These are phyloP conservation scores for Pyrenophora seminiperda DNA, from an alignment of 2,329 filamentous ascomycete species.

Conservation along the genomic window DNA sequence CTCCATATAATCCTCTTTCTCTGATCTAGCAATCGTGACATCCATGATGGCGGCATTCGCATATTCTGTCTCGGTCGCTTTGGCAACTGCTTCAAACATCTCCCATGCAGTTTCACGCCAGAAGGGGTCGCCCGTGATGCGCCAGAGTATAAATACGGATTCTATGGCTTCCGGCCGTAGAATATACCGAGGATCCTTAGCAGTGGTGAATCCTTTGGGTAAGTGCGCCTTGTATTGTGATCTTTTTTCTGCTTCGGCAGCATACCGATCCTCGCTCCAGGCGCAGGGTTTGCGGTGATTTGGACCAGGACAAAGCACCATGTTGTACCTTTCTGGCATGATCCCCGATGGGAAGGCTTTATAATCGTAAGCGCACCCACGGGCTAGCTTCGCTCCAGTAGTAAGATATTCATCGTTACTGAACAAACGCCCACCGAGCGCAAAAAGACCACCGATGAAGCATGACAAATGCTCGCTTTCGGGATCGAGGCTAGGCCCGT, in stretches of 20 bases:
- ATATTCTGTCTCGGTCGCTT: slow-evolving; percentile 47
- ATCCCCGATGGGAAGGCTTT: slow-evolving; percentile 60
- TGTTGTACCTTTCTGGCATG: slow-evolving; percentile 64
- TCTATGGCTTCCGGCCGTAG: slow-evolving; percentile 64
- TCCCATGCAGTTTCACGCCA: slow-evolving; percentile 54
- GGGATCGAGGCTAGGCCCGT: slow-evolving; percentile 44
- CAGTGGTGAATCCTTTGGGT: slow-evolving; percentile 53
- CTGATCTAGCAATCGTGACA: slow-evolving; percentile 40
- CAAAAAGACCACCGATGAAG: slow-evolving; percentile 67
- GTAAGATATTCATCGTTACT: slow-evolving; percentile 57
- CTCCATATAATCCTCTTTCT: slow-evolving; percentile 45
- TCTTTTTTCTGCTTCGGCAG: slow-evolving; percentile 20
- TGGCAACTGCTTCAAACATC: slow-evolving; percentile 53
- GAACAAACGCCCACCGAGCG: slow-evolving; percentile 62
- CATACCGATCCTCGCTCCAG: slow-evolving; percentile 52
- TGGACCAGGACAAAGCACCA: slow-evolving; percentile 54
- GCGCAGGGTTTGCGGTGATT: slow-evolving; percentile 50
- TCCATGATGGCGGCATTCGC: slow-evolving; percentile 54
- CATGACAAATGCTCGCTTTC: slow-evolving; percentile 64
- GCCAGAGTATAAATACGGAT: slow-evolving; percentile 64
- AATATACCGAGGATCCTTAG: slow-evolving; percentile 52
- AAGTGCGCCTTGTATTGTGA: slow-evolving; percentile 35
- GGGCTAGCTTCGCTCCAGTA: slow-evolving; percentile 62
- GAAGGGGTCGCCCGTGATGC: slow-evolving; percentile 59
- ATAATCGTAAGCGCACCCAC: slow-evolving; percentile 67